These are phyloP conservation scores for Moringa oleifera DNA, from an alignment of 345 rosid genomes.

Conservation along the genomic window DNA sequence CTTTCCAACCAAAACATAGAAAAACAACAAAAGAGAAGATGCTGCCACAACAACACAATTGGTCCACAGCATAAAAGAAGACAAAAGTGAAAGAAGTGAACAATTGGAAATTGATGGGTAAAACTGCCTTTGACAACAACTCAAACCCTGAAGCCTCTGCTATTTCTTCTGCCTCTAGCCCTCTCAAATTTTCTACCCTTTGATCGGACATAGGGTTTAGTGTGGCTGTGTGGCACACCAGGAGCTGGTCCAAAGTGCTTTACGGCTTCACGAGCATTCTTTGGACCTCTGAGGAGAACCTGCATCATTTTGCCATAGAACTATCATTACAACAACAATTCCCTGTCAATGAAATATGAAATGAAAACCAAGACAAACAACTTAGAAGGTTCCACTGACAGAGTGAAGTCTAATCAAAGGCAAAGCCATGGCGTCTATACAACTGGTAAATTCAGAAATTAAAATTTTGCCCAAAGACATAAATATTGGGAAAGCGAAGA, in stretches of 20 bases:
- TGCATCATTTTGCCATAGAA: conserved; percentile 7
- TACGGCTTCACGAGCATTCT: conserved; percentile 70
- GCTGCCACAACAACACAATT: neutral
- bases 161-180: conserved; percentile 69
- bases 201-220: conserved; percentile 60
- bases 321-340: too few relatives aligned
- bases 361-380: neutral
- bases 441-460: too few relatives aligned
- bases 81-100: too few relatives aligned
- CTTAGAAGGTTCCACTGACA: neutral
- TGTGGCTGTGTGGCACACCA: conserved; percentile 75
- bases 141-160: conserved; percentile 64
- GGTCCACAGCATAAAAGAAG: too few relatives aligned
- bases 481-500: too few relatives aligned
- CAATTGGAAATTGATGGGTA: neutral
- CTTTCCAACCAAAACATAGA: too few relatives aligned
- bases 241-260: conserved; percentile 84
- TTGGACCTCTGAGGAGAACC: conserved; percentile 71
- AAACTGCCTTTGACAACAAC: too few relatives aligned
- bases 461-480: too few relatives aligned
- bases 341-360: too few relatives aligned
- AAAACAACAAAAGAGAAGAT: too few relatives aligned
- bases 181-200: conserved; percentile 65
- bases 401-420: neutral
- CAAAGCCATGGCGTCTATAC: too few relatives aligned